These are phyloP conservation scores for Colletotrichum eleusines DNA, from an alignment of 2,329 filamentous ascomycete species.

Conservation along the genomic window DNA sequence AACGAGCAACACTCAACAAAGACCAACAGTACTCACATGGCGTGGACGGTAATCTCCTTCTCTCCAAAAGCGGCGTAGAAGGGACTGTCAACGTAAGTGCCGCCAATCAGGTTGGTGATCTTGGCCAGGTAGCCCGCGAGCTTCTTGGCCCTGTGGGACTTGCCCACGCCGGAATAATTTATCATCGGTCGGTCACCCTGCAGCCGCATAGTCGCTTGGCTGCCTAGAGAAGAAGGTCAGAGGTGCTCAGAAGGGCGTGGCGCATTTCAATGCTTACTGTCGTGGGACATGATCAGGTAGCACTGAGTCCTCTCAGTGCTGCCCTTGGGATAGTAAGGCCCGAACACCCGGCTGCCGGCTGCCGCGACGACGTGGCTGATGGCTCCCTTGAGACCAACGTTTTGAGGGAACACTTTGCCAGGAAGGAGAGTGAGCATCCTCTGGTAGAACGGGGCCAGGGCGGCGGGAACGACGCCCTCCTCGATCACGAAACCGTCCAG, in stretches of 20 bases:
- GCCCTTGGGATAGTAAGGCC: constrained; percentile 67
- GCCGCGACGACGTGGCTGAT: constrained; percentile 61
- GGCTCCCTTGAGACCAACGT: constrained; percentile 54
- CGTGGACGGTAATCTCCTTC: constrained; percentile 74
- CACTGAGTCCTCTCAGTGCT: constrained; percentile 71
- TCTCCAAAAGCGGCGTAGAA: constrained; percentile 66
- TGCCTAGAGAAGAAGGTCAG: constrained; percentile 47
- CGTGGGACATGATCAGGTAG: constrained; percentile 76
- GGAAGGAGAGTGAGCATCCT: constrained; percentile 67
- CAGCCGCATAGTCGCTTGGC: constrained; percentile 70
- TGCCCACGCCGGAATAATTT: constrained; percentile 69
- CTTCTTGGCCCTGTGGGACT: constrained; percentile 64
- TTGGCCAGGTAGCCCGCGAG: constrained; percentile 65
- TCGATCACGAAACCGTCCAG: constrained; percentile 74
- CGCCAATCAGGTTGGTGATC: constrained; percentile 69
- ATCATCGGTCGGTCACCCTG: constrained; percentile 70
- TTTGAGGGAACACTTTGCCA: constrained; percentile 55
- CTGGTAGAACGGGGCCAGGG: constrained; percentile 67
- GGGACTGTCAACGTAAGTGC: constrained; percentile 69
- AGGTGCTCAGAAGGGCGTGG: background rate
- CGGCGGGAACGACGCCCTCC: constrained; percentile 71
- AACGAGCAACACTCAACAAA: no score
- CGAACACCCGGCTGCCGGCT: constrained; percentile 65
- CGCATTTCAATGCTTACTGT: constrained; percentile 53
- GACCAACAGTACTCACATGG: constrained; percentile 59